Conservation (phyloP, 2,329 filamentous ascomycete genomes). For the Calycina herbarum region DNA sequence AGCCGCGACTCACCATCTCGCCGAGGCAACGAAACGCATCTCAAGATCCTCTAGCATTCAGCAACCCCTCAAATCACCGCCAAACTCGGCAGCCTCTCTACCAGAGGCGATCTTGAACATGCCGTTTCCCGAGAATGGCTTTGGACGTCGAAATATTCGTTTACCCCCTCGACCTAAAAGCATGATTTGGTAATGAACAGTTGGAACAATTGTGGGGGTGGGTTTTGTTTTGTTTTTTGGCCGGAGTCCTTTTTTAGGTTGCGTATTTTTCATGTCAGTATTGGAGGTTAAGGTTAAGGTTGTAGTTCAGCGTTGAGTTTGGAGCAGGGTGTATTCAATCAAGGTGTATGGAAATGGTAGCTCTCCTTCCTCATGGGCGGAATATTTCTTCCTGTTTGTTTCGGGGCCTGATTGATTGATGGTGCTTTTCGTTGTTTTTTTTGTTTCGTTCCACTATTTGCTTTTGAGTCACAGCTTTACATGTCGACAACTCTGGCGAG, state of each 20-base stretch:
- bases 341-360: too few relatives aligned
- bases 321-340: too few relatives aligned
- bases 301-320: too few relatives aligned
- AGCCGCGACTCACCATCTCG: constrained; percentile 11
- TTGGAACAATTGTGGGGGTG: not conserved
- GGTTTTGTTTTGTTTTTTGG: not conserved
- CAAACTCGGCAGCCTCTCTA: not conserved
- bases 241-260: not conserved
- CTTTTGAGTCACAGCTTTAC: too few relatives aligned
- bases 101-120: not conserved
- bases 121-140: constrained; percentile 2
- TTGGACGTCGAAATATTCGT: not conserved
- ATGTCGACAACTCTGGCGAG: too few relatives aligned
- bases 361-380: too few relatives aligned
- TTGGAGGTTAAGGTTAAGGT: too few relatives aligned
- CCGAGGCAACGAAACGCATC: constrained; percentile 9
- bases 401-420: too few relatives aligned
- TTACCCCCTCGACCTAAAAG: not conserved
- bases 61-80: constrained; percentile 14
- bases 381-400: too few relatives aligned
- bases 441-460: too few relatives aligned
- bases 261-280: too few relatives aligned
- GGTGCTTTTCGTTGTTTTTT: too few relatives aligned
- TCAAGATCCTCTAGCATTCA: constrained; percentile 4
- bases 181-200: not conserved